Base-by-base conservation (phyloP, 352 stramenopile genomes). In the Globisporangium solare region DNA sequence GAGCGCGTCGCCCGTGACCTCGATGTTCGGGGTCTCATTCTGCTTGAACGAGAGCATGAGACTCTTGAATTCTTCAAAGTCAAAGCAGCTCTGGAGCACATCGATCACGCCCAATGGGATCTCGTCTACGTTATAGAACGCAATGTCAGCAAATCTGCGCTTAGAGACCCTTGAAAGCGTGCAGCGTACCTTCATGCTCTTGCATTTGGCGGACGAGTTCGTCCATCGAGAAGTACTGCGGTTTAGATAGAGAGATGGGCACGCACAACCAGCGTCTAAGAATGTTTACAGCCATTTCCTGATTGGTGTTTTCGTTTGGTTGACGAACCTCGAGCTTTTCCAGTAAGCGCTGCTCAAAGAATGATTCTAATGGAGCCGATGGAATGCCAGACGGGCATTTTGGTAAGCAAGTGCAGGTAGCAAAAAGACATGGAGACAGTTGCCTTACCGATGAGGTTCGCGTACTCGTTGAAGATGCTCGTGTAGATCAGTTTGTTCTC, bases 11-110 rank as follows among this genome's bases (percentile, higher is more conserved):
- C 82, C 76, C 21, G 73, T 82, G 63, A 89, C 89, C 58, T 94
- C 76, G 54, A 94, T 91, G 53, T 70, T 79, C 1, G 80, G 76
- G 12, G 68, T 77, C 43, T 94, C 79, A 54, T 94, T 91, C 46
- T 89, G 81, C 63, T 92, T 94, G 66, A 85, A 92, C 22, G 80
- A 92, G 17, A 94, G 66, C 82, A 94, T 92, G 22, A 94, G 75
- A 42, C 61, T 83, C 70, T 92, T 92, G 64, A 94, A 94, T 51
- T 94, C 84, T 60, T 94, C 84, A 71, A 94, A 94, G 54, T 91
- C 77, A 15, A 77, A 87, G 65, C 73, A 90, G 62, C 82, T 92
- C 60, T 90, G 58, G 18, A 94, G 63, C 20, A 92, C 76, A 58
- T 92, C 84, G 54, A 89, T 85, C 31, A 92, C 83, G 58, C 91